Base-by-base conservation (phyloP, 495 filamentous ascomycete genomes). In the Xylaria venustula region DNA sequence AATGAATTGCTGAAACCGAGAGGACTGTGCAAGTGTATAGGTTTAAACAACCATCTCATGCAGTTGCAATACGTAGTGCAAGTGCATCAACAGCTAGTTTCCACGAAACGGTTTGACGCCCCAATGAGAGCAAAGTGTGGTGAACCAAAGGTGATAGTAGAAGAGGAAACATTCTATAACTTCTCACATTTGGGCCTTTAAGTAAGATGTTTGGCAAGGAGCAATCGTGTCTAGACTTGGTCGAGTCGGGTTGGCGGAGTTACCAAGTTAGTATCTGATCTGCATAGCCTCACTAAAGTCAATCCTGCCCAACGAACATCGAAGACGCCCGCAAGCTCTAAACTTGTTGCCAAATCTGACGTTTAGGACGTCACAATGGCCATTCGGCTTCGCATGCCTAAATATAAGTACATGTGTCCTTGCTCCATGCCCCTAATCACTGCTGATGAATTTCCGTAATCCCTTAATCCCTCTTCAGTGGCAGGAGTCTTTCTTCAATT, bases 401-500 rank as follows among this genome's bases (percentile, higher is more conserved):
- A 65, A 42, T 65, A 70, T 62, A 60, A n/a, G 48, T 66, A 70
- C 61, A 64, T 22, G 50, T 54, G 63, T 5, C 17, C 59, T 51
- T 56, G 47, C 45, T 46, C 58, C 54, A 57, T 54, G 63, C 47
- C 56, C 22, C 23, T 42, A 20, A 32, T 26, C 47, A 20, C 25
- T 28, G 17, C 30, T n/a, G 17, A 46, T 28, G 30, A 20, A 47
- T 15, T 41, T 19, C 14, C 22, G 11, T 36, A 15, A 53, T 28
- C 40, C 48, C 49, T 57, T 75, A 96, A 77, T 98, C 94, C 78
- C 87, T 88, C 89, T 98, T 98, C 79, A 98, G 78, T 9, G 89
- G 88, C 47, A 84, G 77, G 67, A 85, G 87, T 40, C 87, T 83
- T 78, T 98, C 95, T 81, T 96, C 84, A 69, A 98, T 89, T 6